These are phyloP conservation scores for Monosporascus ibericus DNA, from an alignment of 2,329 filamentous ascomycete genomes.

Conservation along the genomic window DNA sequence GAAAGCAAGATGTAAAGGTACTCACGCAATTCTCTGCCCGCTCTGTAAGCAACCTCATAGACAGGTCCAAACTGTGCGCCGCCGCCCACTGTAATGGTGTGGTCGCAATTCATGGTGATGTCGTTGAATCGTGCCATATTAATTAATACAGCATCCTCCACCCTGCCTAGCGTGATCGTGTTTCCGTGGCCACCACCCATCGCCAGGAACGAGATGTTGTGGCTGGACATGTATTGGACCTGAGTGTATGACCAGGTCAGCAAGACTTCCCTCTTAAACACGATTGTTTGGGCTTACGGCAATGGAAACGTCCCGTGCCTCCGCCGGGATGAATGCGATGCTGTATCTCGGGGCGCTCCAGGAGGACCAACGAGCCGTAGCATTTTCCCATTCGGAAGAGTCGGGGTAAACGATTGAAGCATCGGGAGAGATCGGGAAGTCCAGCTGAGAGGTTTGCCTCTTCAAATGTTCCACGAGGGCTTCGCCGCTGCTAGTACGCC, in stretches of 20 bases:
- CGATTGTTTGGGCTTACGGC: constrained; percentile 4
- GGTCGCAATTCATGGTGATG: constrained; percentile 5
- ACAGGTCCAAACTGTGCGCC: constrained; percentile 3
- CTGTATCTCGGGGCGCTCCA: constrained; percentile 6
- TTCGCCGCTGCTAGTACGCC: constrained; percentile 6
- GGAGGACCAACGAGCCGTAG: constrained; percentile 7
- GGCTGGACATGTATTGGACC: constrained; percentile 9
- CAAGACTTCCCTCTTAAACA: neutral
- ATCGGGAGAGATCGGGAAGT: constrained; percentile 4
- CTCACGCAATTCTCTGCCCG: constrained; percentile 7
- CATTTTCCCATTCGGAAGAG: constrained; percentile 2
- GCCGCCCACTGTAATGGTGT: constrained; percentile 6
- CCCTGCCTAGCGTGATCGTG: constrained; percentile 3
- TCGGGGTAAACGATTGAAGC: constrained; percentile 6
- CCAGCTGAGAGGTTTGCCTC: constrained; percentile 1
- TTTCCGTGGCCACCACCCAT: constrained; percentile 8
- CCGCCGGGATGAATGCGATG: constrained; percentile 6
- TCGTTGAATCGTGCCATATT: constrained; percentile 7
- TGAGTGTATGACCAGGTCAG: neutral
- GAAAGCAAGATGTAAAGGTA: neutral
- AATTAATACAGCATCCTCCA: constrained; percentile 7
- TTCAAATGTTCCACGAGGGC: constrained; percentile 5
- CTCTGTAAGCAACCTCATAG: constrained; percentile 2
- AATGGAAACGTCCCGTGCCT: constrained; percentile 5
- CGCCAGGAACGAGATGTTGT: constrained; percentile 9